phyloP scores from a whole-genome alignment of 768 basidiomycete species.

The Hydnomerulius pinastri region DNA sequence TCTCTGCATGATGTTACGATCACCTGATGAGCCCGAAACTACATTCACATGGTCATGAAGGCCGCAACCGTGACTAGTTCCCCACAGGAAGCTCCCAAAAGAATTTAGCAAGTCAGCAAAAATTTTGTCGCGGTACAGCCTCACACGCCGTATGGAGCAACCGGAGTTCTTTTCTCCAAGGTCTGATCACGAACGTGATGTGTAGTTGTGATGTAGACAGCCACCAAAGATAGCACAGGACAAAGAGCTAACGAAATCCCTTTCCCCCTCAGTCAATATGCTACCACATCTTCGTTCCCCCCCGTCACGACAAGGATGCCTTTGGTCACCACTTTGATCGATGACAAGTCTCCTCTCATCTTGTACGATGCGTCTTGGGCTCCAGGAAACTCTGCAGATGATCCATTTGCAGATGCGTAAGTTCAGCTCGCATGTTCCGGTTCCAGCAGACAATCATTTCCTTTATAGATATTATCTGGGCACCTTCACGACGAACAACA shows the following conservation, averaged over 20 bases:
- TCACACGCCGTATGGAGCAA: too few species aligned
- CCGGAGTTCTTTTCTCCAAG: too few species aligned
- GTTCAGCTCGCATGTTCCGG: background rate
- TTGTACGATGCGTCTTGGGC: constrained; percentile 27
- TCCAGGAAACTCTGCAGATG: constrained; percentile 13
- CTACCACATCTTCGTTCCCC: background rate
- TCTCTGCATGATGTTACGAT: too few species aligned
- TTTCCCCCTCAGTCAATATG: background rate
- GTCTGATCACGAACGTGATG: too few species aligned
- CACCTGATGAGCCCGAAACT: too few species aligned
- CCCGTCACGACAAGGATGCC: constrained; percentile 19
- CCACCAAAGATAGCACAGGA: background rate
- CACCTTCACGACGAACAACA: constrained; percentile 43
- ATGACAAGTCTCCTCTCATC: constrained; percentile 37
- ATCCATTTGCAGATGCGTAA: constrained; percentile 19
- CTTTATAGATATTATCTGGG: constrained; percentile 38
- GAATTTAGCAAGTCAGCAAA: too few species aligned
- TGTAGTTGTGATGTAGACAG: too few species aligned
- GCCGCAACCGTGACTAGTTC: too few species aligned
- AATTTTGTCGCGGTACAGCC: too few species aligned
- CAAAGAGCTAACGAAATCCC: background rate
- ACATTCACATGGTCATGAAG: too few species aligned
- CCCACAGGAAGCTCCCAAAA: too few species aligned
- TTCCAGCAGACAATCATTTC: background rate
- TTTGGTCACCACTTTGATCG: constrained; percentile 23